Evolutionary conservation across 2,329 filamentous ascomycete genomes (phyloP), one percentile per base, ranked within the genome.

Genomic region (Chrysoporthe deuterocubensis): DNA sequence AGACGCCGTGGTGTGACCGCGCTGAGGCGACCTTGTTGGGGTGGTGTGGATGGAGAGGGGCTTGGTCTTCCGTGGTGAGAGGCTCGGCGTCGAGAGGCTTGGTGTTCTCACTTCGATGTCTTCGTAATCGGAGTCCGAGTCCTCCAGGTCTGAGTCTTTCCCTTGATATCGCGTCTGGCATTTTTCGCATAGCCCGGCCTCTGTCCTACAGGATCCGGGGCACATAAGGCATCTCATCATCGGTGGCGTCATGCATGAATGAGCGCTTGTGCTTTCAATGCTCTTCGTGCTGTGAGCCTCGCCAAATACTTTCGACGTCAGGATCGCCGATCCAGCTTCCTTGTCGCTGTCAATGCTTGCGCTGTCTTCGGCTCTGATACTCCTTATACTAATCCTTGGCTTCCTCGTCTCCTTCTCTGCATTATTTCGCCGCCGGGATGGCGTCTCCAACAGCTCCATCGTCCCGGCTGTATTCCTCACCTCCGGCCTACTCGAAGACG

Each of bases 91-190:
- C 21, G 52, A n/a, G 26, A 13, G 54, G 14, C 32, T 26, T 2
- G 56, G 48, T 32, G 4, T 65, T 40, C 46, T 32, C 13, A 43
- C 34, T 18, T 50, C 34, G 43, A 44, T 64, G 37, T 69, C 62
- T 18, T 65, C 62, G 42, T 69, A 48, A 5, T 59, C 62, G 1
- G 62, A 68, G 8, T 61, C 61, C 4, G 60, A 62, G 54, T 66
- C 42, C 4, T 68, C 66, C 13, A 59, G 43, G 6, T 63, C 59
- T 2, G 40, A 46, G 4, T 59, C 48, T 4, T 52, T 52, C 32
- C 54, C 58, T 40, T 66, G 54, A 59, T 54, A 63, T 21, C 44
- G 60, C 50, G 21, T 37, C 14, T 26, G 32, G 13, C 68, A 70
- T 11, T 42, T 32, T 13, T 18, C 42, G 42, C 68, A 68, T 14